Conservation (phyloP, 2,329 filamentous ascomycete genomes). For the Pseudogymnoascus sp. region DNA sequence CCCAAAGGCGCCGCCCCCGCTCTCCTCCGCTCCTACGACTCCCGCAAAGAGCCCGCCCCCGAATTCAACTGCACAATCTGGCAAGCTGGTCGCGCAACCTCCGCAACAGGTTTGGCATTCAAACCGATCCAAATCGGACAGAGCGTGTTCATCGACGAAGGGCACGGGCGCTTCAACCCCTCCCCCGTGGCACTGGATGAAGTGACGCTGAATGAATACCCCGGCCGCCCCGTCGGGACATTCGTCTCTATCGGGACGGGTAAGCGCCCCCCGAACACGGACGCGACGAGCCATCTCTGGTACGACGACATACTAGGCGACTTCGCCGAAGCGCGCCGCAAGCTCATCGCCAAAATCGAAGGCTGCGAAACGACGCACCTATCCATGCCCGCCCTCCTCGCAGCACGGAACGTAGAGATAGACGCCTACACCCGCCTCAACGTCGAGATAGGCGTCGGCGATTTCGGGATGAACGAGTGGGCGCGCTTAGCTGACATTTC, state of each 20-base stretch:
- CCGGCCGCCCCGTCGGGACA: conserved; percentile 82
- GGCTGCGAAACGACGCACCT: conserved; percentile 88
- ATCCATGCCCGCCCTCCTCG: conserved; percentile 74
- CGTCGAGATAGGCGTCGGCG: conserved; percentile 89
- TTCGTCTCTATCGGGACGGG: conserved; percentile 94
- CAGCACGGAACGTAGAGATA: conserved; percentile 68
- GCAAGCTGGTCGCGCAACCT: conserved; percentile 94
- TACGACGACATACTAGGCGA: conserved; percentile 82
- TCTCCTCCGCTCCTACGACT: conserved; percentile 88
- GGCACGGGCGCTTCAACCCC: conserved; percentile 85
- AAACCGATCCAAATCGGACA: conserved; percentile 94
- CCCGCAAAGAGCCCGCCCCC: conserved; percentile 78
- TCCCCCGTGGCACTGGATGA: conserved; percentile 80
- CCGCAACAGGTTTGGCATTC: conserved; percentile 83
- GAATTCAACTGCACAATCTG: conserved; percentile 94
- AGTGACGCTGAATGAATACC: conserved; percentile 88
- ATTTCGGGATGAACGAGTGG: conserved; percentile 99
- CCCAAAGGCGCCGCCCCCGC: conserved; percentile 59
- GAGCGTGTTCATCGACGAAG: conserved; percentile 89
- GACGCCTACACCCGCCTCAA: conserved; percentile 97
- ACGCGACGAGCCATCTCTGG: conserved; percentile 71
- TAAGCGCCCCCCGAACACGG: conserved; percentile 62
- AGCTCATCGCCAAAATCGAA: conserved; percentile 86
- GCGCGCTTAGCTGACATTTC: conserved; percentile 88
- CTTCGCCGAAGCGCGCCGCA: conserved; percentile 81